Evolutionary conservation across 2,329 filamentous ascomycete genomes (phyloP).

Genomic region (Fusarium goolgardi): DNA sequence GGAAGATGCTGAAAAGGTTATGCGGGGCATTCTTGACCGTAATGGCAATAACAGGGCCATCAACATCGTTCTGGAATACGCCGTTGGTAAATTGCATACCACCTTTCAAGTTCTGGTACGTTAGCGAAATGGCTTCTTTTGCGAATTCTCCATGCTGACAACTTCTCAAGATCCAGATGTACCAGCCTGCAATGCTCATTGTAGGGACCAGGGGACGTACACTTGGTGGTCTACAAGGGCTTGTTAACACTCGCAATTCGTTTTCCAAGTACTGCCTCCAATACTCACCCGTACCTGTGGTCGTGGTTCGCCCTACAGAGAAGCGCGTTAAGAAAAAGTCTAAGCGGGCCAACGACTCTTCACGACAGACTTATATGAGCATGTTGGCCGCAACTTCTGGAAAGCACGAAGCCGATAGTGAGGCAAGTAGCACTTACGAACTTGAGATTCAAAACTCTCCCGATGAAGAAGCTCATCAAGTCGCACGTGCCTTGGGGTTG

Average conservation of each 20-base stretch:
- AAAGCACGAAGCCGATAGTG: conserved; percentile 68
- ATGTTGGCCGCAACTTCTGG: conserved; percentile 75
- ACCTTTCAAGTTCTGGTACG: conserved; percentile 90
- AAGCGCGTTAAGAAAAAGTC: conserved; percentile 91
- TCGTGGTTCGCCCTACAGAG: conserved; percentile 87
- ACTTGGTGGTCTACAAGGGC: conserved; percentile 84
- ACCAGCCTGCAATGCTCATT: conserved; percentile 90
- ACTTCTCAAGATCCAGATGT: conserved; percentile 79
- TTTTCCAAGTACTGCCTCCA: conserved; percentile 96
- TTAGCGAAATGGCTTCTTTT: not conserved
- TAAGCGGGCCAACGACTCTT: conserved; percentile 82
- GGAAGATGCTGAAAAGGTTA: conserved; percentile 77
- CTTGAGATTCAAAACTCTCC: conserved; percentile 66
- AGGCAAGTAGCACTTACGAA: conserved; percentile 64
- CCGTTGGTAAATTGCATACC: conserved; percentile 87
- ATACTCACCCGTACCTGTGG: conserved; percentile 91
- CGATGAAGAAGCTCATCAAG: conserved; percentile 73
- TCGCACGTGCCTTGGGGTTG: conserved; percentile 71
- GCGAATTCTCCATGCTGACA: conserved; percentile 13
- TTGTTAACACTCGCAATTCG: conserved; percentile 81
- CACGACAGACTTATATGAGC: conserved; percentile 78
- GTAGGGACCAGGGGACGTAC: conserved; percentile 89
- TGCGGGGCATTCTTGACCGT: conserved; percentile 81
- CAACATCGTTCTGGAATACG: conserved; percentile 86
- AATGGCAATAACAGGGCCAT: conserved; percentile 85